phyloP scores from a whole-genome alignment of 176 grass and related monocot species.

The Ananas comosus region DNA sequence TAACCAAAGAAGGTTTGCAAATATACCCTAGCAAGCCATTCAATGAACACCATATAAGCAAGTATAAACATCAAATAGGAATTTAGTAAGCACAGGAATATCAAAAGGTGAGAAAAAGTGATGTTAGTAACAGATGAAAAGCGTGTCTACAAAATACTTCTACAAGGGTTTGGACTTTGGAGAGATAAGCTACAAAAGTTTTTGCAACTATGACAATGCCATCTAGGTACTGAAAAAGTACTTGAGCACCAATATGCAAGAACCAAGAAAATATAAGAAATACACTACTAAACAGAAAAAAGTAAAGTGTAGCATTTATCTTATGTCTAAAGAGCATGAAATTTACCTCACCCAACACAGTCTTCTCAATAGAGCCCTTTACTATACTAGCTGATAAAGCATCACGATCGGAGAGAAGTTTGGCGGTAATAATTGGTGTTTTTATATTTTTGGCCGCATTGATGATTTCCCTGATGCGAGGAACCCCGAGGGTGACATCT shows the following conservation, averaged over 20 bases:
- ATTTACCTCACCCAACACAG: conserved; percentile 58
- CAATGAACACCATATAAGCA: too few species aligned
- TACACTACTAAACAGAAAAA: not conserved
- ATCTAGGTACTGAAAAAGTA: not conserved
- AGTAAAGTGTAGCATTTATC: not conserved
- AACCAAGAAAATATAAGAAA: not conserved
- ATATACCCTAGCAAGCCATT: too few species aligned
- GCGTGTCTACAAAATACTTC: too few species aligned
- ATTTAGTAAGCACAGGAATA: too few species aligned
- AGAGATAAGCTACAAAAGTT: too few species aligned
- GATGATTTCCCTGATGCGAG: conserved; percentile 98
- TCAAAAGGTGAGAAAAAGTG: too few species aligned
- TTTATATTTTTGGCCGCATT: conserved; percentile 93
- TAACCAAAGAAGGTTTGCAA: too few species aligned
- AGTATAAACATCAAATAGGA: too few species aligned
- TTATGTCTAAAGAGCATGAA: not conserved
- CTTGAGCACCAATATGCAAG: not conserved
- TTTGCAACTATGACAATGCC: too few species aligned
- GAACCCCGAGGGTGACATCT: conserved; percentile 95
- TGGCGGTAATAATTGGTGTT: conserved; percentile 67
- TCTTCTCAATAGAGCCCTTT: conserved; percentile 75
- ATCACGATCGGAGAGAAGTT: conserved; percentile 40
- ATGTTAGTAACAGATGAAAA: too few species aligned
- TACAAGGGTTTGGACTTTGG: too few species aligned
- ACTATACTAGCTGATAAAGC: conserved; percentile 47